These are phyloP conservation scores for Hymenoscyphus scutula DNA, from an alignment of 2,329 filamentous ascomycete species.

Conservation along the genomic window DNA sequence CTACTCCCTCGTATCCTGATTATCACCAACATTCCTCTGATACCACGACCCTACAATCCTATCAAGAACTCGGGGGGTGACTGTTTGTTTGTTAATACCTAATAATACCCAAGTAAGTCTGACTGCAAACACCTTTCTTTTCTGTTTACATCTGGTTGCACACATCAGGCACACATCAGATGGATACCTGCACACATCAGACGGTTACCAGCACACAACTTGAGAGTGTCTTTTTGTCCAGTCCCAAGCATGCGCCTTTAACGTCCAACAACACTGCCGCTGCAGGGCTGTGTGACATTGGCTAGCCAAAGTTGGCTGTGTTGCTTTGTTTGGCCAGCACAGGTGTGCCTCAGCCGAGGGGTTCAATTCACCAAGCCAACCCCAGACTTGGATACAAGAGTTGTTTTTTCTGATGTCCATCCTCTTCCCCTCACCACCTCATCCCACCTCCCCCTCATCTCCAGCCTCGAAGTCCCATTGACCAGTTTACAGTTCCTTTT, in stretches of 20 bases:
- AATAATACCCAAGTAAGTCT: neutral
- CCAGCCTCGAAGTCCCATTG: constrained; percentile 4
- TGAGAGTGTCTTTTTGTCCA: neutral
- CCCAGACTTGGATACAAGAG: neutral
- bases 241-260: neutral
- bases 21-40: neutral
- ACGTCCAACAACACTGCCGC: neutral
- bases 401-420: neutral
- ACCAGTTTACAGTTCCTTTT: constrained; percentile 17
- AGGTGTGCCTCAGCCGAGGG: neutral
- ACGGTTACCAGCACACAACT: neutral
- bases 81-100: constrained; percentile 3
- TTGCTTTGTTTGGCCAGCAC: neutral
- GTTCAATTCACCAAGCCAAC: neutral
- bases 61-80: neutral
- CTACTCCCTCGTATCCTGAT: neutral
- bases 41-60: constrained; percentile 1
- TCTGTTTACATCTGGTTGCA: neutral
- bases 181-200: neutral
- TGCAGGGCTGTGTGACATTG: neutral
- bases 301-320: neutral
- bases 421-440: neutral
- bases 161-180: neutral
- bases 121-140: neutral
- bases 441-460: neutral